Base-by-base conservation (phyloP, 768 basidiomycete species). In the Nidularia pulvinata region DNA sequence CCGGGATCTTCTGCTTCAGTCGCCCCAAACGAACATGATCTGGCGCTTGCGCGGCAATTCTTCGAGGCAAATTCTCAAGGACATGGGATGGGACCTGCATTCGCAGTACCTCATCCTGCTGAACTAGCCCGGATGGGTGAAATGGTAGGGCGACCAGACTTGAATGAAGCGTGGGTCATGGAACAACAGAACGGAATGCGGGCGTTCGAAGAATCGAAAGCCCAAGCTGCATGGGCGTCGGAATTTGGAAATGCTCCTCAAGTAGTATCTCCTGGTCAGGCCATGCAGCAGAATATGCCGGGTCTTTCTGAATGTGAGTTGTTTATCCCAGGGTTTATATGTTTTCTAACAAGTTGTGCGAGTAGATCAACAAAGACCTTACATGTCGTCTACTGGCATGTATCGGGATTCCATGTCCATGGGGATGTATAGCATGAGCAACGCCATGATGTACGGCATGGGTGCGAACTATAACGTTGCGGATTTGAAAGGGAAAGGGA, bases 41-140 rank as follows among this genome's bases (percentile, higher is more conserved):
- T 85, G 46, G 80, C 83, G 11, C 80, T 91, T 57, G 91, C 91
- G 30, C 84, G 87, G 45, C 89, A 89, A 58, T 94, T 94, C 67
- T 94, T 94, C 62, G 80, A 86, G 55, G 67, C 67, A 36, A 69
- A 70, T 48, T 65, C 72, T 2, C 71, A 76, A 19, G 65, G 62
- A 22, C 60, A 68, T 16, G 62, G 67, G 1, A 59, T 66, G 32
- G 64, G 59, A 7, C 72, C 72, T 11, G 67, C 70, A 35, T 73
- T 75, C 55, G 59, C 67, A 33, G 57, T 72, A 35, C 67, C 68
- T 2, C 65, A 70, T 39, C 63, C 66, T 6, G 48, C 61, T 6
- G 69, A 70, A 14, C 51, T 71, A 22, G 57, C 69, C 22, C 71
- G 68, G 25, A 59, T 70, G 55, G 63, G 60, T 1, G 73, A 76